Evolutionary conservation across 805 yeast species (phyloP), one percentile per base, ranked within the genome.

Genomic region (Komagataella populi): DNA sequence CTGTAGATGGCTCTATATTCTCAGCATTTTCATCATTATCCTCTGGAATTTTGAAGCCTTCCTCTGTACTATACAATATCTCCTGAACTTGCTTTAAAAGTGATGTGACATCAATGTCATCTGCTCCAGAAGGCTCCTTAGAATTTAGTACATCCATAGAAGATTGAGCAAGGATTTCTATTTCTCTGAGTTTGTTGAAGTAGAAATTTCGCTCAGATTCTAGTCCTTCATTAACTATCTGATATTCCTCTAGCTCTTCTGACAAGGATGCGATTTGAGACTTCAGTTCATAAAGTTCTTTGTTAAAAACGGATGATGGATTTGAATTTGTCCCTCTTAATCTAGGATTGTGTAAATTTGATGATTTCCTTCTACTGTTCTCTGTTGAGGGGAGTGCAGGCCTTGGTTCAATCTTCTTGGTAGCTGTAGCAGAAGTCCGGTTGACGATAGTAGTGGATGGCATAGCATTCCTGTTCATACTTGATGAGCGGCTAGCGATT

Each of bases 141-240:
- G 75, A 68, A 48, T 77, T 63, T 14, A 30, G 5, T 2, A 30
- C 14, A 50, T 80, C 84, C 50, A 72, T 74, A 8, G 81, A 72
- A 22, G 82, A 76, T 60, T 84, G 88, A 23, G 84, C 77, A 48
- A 90, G 67, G 23, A 87, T 79, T 65, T 93, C 99, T 52, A 93
- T 86, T 53, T 87, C 95, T 55, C 96, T 76, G 50, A 93, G 70
- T 67, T 91, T 93, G 60, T 84, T 82, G 68, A 87, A 91, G 65
- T 93, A 93, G 60, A 91, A 88, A 64, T 87, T 85, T 55, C 98
- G 78, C 63, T 93, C 97, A 1, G 85, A 77, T 59, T 83, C 87
- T 49, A 87, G 69, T 12, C 82, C 78, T 49, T 81, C 85, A 18
- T 83, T 76, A 12, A 83, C 78, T 20, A 76, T 70, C 53, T 73